Evolutionary conservation across 805 yeast genomes (phyloP).

Genomic region (Hanseniaspora taiwanica): DNA sequence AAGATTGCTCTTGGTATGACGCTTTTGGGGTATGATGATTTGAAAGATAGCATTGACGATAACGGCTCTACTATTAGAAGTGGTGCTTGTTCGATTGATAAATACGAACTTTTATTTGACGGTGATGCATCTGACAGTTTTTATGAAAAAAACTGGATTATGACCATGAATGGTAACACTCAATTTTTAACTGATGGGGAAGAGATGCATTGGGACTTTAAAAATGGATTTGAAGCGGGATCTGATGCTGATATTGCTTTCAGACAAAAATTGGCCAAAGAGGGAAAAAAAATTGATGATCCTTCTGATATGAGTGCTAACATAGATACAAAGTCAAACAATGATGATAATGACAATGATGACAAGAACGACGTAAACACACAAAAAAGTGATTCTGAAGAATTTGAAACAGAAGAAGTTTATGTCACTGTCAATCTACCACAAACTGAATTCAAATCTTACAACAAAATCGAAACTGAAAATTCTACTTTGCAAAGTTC

Average conservation of each 20-base stretch:
- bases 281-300: too few relatives aligned
- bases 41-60: constrained; percentile 37
- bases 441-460: constrained; percentile 13
- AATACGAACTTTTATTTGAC: constrained; percentile 28
- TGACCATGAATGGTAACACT: constrained; percentile 59
- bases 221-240: constrained; percentile 70
- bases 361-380: constrained; percentile 2
- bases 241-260: constrained; percentile 69
- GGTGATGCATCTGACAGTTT: constrained; percentile 8
- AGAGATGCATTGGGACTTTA: constrained; percentile 90
- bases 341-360: constrained; percentile 4
- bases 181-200: constrained; percentile 65
- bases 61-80: constrained; percentile 44
- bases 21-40: constrained; percentile 38
- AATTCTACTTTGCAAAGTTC: constrained; percentile 37
- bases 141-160: constrained; percentile 34
- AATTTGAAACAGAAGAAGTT: constrained; percentile 30
- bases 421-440: constrained; percentile 44
- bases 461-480: constrained; percentile 20
- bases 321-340: too few relatives aligned
- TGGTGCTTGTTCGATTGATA: constrained; percentile 77
- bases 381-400: constrained; percentile 15
- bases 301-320: too few relatives aligned
- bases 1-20: constrained; percentile 80
- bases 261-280: constrained; percentile 26